These are phyloP conservation scores for Cladophialophora exuberans DNA, from an alignment of 2,329 filamentous ascomycete species.

Conservation along the genomic window DNA sequence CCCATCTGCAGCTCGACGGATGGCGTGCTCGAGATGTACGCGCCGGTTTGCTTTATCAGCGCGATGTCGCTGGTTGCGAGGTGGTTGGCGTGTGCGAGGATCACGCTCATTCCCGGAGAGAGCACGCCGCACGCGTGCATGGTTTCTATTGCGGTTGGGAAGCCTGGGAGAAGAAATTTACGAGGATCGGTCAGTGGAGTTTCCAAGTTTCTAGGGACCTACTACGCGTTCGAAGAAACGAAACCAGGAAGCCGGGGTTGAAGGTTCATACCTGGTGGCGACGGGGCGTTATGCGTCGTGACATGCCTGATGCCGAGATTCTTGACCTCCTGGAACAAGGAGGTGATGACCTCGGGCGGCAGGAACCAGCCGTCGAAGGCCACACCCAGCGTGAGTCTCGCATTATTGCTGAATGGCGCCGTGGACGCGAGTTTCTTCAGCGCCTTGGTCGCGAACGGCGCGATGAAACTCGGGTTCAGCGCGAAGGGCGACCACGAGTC, in stretches of 20 bases:
- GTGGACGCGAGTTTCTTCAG: conserved; percentile 26
- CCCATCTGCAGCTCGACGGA: conserved; percentile 56
- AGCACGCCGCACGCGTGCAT: conserved; percentile 42
- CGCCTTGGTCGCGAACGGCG: conserved; percentile 29
- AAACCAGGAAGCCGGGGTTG: neutral
- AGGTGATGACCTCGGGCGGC: conserved; percentile 30
- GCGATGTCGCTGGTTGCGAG: conserved; percentile 32
- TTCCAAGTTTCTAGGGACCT: too few relatives aligned
- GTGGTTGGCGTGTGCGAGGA: conserved; percentile 46
- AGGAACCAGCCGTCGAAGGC: conserved; percentile 35
- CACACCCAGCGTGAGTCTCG: conserved; percentile 37
- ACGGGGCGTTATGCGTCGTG: conserved; percentile 30
- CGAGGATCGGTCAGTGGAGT: too few relatives aligned
- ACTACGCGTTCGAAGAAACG: too few relatives aligned
- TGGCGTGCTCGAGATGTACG: conserved; percentile 49
- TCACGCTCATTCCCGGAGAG: conserved; percentile 41
- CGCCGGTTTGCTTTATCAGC: conserved; percentile 24
- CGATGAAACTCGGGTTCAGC: conserved; percentile 18
- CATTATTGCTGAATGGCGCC: conserved; percentile 35
- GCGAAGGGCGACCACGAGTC: conserved; percentile 29
- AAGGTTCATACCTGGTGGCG: neutral
- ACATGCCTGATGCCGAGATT: conserved; percentile 31
- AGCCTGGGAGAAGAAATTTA: too few relatives aligned
- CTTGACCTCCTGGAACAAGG: conserved; percentile 30
- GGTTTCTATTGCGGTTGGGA: neutral